These are phyloP conservation scores for Cyberlindnera mycetangii DNA, from an alignment of 805 yeast species.

Conservation along the genomic window DNA sequence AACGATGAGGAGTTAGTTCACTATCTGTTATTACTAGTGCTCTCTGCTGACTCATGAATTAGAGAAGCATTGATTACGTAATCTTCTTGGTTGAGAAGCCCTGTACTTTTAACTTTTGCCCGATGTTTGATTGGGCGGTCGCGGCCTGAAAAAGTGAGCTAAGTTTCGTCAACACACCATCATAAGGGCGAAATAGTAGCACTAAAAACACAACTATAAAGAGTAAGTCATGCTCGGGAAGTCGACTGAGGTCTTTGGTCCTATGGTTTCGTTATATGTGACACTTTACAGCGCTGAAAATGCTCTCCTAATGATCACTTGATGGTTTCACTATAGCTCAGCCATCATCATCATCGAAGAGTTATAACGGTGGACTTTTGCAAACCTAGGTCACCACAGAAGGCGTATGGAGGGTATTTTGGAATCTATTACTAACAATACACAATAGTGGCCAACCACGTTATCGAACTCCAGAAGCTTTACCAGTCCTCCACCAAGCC, in stretches of 20 bases:
- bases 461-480: conserved; percentile 56
- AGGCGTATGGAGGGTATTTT: too few species aligned
- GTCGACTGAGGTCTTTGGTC: background rate
- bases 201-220: background rate
- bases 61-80: too few species aligned
- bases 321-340: too few species aligned
- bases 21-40: too few species aligned
- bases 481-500: conserved; percentile 58
- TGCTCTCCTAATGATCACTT: too few species aligned
- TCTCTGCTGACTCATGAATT: too few species aligned
- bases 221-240: background rate
- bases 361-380: too few species aligned
- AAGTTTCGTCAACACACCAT: conserved; percentile 3
- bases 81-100: background rate
- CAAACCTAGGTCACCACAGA: too few species aligned
- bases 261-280: background rate
- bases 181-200: background rate
- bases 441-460: conserved; percentile 37
- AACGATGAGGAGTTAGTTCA: too few species aligned
- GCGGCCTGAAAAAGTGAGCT: conserved; percentile 14
- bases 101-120: conserved; percentile 2
- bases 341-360: too few species aligned
- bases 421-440: conserved; percentile 17
- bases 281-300: background rate
- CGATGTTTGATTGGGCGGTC: conserved; percentile 14